These are phyloP conservation scores for Chaetomiaceae sp. DNA, from an alignment of 2,329 filamentous ascomycete species.

Conservation along the genomic window DNA sequence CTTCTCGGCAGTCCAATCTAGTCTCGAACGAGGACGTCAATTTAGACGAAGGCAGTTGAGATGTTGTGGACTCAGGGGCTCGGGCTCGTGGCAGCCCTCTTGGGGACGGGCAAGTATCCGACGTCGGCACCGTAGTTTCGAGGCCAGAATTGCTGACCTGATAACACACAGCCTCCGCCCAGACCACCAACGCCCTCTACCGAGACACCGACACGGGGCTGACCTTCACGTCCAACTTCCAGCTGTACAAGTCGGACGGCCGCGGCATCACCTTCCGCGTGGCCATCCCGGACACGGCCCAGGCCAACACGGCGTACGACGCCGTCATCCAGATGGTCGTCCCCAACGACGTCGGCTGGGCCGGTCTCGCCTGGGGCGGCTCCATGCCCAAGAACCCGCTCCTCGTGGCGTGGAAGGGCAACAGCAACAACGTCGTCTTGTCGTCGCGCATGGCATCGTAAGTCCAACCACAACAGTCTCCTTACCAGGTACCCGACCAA, in stretches of 20 bases:
- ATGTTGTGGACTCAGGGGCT: conserved; percentile 24
- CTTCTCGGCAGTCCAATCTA: too few relatives aligned
- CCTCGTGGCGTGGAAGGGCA: conserved; percentile 37
- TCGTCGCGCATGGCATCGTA: conserved; percentile 43
- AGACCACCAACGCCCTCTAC: conserved; percentile 23
- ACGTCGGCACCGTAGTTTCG: too few relatives aligned
- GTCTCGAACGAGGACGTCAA: too few relatives aligned
- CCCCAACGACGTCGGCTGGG: conserved; percentile 43
- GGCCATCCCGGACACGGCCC: conserved; percentile 20
- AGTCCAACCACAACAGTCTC: conserved; percentile 21
- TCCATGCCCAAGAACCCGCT: conserved; percentile 45
- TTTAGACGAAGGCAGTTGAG: too few relatives aligned
- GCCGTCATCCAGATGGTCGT: conserved; percentile 37
- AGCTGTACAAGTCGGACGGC: conserved; percentile 33
- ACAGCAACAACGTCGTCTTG: conserved; percentile 36
- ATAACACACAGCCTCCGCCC: conserved; percentile 4
- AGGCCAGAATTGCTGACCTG: not conserved
- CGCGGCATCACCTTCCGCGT: conserved; percentile 30
- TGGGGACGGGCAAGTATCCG: conserved; percentile 17
- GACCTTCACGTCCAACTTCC: conserved; percentile 34
- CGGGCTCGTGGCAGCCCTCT: conserved; percentile 19
- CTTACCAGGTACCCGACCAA: not conserved
- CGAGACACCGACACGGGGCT: conserved; percentile 39
- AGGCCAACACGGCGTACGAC: conserved; percentile 21
- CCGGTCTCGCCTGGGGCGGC: conserved; percentile 45